Percentiles rank a stretch among this genome's conserved stretches.
Evolutionary conservation across 306 rosid genomes (phyloP).

Genomic region (Abrus pulchellus): DNA sequence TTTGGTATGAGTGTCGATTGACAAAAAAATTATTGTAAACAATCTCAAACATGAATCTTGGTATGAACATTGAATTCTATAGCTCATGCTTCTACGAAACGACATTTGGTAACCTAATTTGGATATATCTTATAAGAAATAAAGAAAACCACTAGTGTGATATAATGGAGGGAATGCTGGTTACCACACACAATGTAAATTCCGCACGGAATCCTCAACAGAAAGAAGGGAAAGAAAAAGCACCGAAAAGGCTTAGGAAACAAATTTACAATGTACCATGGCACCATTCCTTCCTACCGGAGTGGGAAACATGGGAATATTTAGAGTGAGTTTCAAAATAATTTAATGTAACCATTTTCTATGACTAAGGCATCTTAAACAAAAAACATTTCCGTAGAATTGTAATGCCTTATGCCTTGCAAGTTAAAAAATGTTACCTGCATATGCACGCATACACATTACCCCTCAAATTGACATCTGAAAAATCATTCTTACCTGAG

Average conservation of each 20-base stretch:
- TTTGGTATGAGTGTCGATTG: too few relatives aligned
- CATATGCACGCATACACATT: constrained; percentile 23
- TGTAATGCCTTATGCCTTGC: background rate
- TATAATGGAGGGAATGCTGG: too few relatives aligned
- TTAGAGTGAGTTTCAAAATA: background rate
- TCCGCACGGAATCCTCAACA: background rate
- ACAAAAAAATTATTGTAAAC: too few relatives aligned
- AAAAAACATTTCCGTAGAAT: background rate
- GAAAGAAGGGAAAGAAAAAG: background rate
- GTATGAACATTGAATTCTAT: too few relatives aligned
- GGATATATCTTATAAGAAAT: too few relatives aligned
- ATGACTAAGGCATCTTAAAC: background rate
- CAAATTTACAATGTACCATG: background rate
- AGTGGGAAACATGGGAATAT: constrained; percentile 1
- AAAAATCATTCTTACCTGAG: constrained; percentile 34
- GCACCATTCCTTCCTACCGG: background rate
- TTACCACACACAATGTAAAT: background rate
- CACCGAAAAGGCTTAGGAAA: background rate
- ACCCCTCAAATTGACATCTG: constrained; percentile 37
- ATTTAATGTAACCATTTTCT: background rate
- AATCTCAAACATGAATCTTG: too few relatives aligned
- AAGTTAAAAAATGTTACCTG: constrained; percentile 41
- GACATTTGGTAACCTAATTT: too few relatives aligned
- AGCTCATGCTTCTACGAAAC: too few relatives aligned
- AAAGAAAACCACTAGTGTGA: too few relatives aligned